These are phyloP conservation scores for Macrocystidia cucumis DNA, from an alignment of 1,284 basidiomycete species.

Conservation along the genomic window DNA sequence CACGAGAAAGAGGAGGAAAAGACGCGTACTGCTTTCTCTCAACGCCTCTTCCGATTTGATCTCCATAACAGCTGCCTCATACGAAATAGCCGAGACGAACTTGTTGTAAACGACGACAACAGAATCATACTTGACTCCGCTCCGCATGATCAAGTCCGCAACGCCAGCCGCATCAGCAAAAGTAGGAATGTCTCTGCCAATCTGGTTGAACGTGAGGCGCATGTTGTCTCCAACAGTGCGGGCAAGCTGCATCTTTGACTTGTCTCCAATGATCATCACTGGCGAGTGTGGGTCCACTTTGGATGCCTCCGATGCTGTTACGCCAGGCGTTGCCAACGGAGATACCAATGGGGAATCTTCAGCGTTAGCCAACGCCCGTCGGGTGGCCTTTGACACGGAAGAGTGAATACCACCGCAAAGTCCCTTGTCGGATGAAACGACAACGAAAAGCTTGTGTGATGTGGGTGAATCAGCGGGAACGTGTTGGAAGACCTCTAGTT, in stretches of 20 bases:
- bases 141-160: constrained; percentile 88
- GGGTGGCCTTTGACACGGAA: constrained; percentile 87
- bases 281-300: constrained; percentile 54
- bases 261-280: constrained; percentile 92
- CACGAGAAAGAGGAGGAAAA: neutral
- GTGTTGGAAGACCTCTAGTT: constrained; percentile 76
- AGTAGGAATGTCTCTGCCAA: constrained; percentile 95
- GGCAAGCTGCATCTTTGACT: constrained; percentile 90
- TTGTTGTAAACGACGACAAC: constrained; percentile 92
- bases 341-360: constrained; percentile 51
- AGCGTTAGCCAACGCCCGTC: constrained; percentile 51
- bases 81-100: constrained; percentile 91
- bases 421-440: constrained; percentile 97
- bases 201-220: constrained; percentile 91
- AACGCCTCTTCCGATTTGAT: constrained; percentile 79
- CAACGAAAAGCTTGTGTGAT: constrained; percentile 82
- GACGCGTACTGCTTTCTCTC: constrained; percentile 63
- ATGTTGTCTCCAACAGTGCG: constrained; percentile 67
- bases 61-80: constrained; percentile 74
- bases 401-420: constrained; percentile 99
- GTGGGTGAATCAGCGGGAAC: constrained; percentile 53
- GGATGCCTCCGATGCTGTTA: constrained; percentile 16
- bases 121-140: constrained; percentile 84
- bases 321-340: constrained; percentile 32
- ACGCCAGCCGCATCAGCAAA: constrained; percentile 95